These are phyloP conservation scores for Xanthoconium purpureum DNA, from an alignment of 768 basidiomycete genomes.

Conservation along the genomic window DNA sequence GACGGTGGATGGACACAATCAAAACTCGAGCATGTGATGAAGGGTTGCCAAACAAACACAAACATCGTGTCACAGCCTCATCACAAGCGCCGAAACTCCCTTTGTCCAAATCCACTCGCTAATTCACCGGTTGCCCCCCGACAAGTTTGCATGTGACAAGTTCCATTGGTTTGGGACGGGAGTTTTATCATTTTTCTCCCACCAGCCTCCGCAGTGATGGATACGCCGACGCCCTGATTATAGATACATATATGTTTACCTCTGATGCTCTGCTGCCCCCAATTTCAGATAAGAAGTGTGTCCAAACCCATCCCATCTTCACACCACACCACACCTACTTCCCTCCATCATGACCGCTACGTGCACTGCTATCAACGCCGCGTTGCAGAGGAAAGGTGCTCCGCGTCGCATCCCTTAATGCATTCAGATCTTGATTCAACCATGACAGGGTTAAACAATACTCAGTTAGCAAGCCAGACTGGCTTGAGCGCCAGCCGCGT, in stretches of 20 bases:
- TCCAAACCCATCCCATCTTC: background rate
- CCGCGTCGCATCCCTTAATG: background rate
- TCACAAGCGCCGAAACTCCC: no score
- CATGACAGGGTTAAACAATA: conserved; percentile 1
- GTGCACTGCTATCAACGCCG: conserved; percentile 57
- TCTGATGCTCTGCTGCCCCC: conserved; percentile 12
- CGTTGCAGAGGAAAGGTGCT: conserved; percentile 49
- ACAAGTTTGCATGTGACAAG: background rate
- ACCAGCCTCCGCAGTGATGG: no score
- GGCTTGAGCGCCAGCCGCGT: conserved; percentile 47
- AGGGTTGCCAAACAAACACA: conserved; percentile 18
- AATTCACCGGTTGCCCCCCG: no score
- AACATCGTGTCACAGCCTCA: conserved; percentile 3
- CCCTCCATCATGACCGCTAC: conserved; percentile 42
- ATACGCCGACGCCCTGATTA: no score
- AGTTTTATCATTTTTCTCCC: no score
- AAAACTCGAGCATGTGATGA: conserved; percentile 3
- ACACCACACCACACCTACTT: conserved; percentile 18
- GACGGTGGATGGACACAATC: background rate
- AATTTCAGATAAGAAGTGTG: conserved; percentile 13
- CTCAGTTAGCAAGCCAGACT: conserved; percentile 45
- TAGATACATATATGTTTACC: conserved; percentile 9
- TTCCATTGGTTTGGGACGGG: no score
- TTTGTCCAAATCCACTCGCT: no score
- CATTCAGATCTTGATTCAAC: background rate